These are phyloP conservation scores for Cicer pinnatifidum DNA, from an alignment of 306 rosid species.

Conservation along the genomic window DNA sequence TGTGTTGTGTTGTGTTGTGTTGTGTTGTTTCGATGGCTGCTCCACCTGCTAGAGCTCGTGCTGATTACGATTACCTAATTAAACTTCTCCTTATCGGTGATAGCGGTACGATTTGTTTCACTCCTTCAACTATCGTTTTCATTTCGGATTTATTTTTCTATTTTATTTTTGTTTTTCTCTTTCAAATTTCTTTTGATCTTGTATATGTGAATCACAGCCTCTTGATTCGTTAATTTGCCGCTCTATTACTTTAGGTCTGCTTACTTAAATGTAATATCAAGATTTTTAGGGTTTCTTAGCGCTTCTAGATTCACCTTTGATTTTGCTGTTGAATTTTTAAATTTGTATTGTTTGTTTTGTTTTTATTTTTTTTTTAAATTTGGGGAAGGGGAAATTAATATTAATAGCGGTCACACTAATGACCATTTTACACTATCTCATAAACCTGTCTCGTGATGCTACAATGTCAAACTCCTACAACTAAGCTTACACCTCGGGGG, in stretches of 20 bases:
- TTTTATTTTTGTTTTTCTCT: background rate
- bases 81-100: constrained; percentile 97
- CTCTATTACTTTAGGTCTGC: background rate
- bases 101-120: constrained; percentile 67
- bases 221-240: background rate
- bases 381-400: no score
- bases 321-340: constrained; percentile 1
- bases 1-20: constrained; percentile 1
- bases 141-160: background rate
- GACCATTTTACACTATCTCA: no score
- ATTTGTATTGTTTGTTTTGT: background rate
- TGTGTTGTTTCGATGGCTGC: constrained; percentile 63
- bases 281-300: background rate
- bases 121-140: background rate
- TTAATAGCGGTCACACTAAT: no score
- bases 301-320: constrained; percentile 10
- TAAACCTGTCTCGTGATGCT: no score
- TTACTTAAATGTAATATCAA: constrained; percentile 5
- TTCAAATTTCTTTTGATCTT: constrained; percentile 5
- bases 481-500: no score
- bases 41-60: constrained; percentile 95
- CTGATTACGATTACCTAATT: constrained; percentile 93
- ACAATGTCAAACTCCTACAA: no score
- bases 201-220: background rate
- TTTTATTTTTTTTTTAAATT: background rate